A percentile compares a stretch with the other conserved stretches of the same genome.
Evolutionary conservation across 495 filamentous ascomycete species (phyloP).

Genomic region (Podospora sp.): DNA sequence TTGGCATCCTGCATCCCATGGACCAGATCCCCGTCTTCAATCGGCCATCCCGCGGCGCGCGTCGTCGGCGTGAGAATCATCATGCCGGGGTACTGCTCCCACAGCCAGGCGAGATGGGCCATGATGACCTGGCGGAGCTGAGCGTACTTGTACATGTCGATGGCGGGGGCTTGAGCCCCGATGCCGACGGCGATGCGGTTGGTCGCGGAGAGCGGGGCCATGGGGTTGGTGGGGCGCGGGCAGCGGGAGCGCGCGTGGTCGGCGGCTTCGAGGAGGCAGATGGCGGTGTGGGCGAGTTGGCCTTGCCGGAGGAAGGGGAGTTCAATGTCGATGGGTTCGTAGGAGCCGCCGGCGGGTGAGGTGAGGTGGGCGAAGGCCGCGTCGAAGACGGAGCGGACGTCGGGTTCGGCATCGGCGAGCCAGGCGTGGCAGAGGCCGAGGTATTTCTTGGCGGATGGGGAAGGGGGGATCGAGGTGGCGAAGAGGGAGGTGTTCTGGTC

Average conservation of each 20-base stretch:
- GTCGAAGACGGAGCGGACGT: constrained; percentile 63
- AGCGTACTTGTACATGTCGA: constrained; percentile 74
- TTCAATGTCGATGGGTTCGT: constrained; percentile 70
- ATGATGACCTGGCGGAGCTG: constrained; percentile 77
- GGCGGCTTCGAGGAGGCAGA: constrained; percentile 72
- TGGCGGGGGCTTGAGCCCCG: constrained; percentile 62
- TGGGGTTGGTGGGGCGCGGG: constrained; percentile 22
- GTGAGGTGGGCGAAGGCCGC: constrained; percentile 63
- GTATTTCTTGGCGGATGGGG: constrained; percentile 42
- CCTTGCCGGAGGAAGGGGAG: constrained; percentile 76
- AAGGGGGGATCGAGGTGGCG: constrained; percentile 48
- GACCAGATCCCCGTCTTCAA: constrained; percentile 50
- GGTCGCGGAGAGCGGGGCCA: constrained; percentile 59
- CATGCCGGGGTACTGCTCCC: constrained; percentile 69
- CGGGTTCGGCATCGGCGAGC: constrained; percentile 67
- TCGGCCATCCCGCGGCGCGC: constrained; percentile 74
- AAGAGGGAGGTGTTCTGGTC: constrained; percentile 44
- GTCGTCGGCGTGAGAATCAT: constrained; percentile 79
- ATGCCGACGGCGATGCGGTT: constrained; percentile 75
- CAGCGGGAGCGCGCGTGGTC: constrained; percentile 38
- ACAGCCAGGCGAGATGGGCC: constrained; percentile 78
- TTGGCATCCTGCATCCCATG: constrained; percentile 77
- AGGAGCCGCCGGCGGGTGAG: constrained; percentile 50
- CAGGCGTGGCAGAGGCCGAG: constrained; percentile 78
- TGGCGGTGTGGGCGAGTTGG: constrained; percentile 77